Evolutionary conservation across 176 grass and related monocot species (phyloP).

Genomic region (Rhynchospora pubera): DNA sequence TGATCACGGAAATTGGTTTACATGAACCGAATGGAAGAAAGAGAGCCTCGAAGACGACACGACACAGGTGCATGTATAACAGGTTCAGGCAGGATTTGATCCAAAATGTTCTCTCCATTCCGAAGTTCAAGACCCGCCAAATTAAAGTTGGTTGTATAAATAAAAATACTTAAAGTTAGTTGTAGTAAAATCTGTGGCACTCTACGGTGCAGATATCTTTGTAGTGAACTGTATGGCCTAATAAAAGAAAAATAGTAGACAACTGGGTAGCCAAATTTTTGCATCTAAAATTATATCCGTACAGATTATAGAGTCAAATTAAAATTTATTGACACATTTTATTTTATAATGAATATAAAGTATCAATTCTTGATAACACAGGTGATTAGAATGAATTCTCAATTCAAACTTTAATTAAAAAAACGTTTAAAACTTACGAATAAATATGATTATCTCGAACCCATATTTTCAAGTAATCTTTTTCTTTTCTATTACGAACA

Average conservation of each 20-base stretch:
- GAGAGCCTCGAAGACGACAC: neutral
- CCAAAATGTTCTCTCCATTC: neutral
- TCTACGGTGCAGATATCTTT: neutral
- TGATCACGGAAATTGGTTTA: slow-evolving; percentile 13
- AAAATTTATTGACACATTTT: neutral
- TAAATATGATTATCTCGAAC: no score
- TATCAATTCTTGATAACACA: no score
- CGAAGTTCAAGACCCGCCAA: neutral
- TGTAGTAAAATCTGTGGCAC: neutral
- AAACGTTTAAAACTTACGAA: no score
- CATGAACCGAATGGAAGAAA: slow-evolving; percentile 18
- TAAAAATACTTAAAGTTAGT: no score
- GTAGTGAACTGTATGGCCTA: neutral
- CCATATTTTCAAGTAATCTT: no score
- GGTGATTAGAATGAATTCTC: no score
- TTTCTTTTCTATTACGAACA: no score
- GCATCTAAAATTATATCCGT: neutral
- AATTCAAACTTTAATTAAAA: no score
- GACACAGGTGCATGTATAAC: neutral
- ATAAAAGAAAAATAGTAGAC: neutral
- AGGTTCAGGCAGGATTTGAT: neutral
- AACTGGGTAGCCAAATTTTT: neutral
- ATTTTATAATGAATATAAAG: no score
- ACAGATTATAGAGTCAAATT: neutral
- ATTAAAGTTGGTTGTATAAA: neutral